Evolutionary conservation across 164 flowering plant genomes (phyloP), one percentile per base, ranked within the genome.

Genomic region (Nelumbo lutea): DNA sequence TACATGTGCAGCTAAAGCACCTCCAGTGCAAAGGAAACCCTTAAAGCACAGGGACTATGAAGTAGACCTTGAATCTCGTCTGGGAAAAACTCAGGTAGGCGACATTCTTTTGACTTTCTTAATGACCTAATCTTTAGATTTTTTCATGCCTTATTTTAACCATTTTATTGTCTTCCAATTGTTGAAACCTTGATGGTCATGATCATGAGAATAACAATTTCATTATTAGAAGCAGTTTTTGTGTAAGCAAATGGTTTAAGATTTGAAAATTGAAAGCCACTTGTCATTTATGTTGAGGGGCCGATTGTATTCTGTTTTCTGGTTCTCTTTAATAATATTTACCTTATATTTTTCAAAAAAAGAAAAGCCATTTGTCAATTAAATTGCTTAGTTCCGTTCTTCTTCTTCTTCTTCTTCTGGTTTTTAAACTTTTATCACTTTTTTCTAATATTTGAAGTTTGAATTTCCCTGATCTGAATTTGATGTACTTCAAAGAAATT

Each of bases 21-120:
- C 99, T 50, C 90, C 83, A 1, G 94, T 95, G 76, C 99, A 95
- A 70, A 82, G 99, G 79, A 84, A 92, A 63, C 99, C 99, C 7
- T 81, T 92, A 85, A 95, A 95, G 81, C 97, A 90, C 66, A 86
- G 99, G 68, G 99, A 95, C 81, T 95, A 84, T 85, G 94, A 92
- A 80, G 99, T 95, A 0, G 96, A 95, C 73, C 98, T 95, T 6
- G 89, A 88, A 64, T 92, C 98, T 57, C 90, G 99, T 5, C 78
- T 95, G 81, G 99, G 99, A 42, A 95, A 92, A 79, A 95, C 97
- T 44, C 99, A 95, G 94, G 99, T 95, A 47, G 55, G 79, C 57
- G 10, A 5, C 55, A 11, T 27, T 64, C 38, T 45, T 65, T 58
- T 6, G 15, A 14, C 6, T 56, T n/a, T 40, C 27, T 1, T 60